Conservation (phyloP, 352 stramenopile species). For the Aphanomyces invadans region DNA sequence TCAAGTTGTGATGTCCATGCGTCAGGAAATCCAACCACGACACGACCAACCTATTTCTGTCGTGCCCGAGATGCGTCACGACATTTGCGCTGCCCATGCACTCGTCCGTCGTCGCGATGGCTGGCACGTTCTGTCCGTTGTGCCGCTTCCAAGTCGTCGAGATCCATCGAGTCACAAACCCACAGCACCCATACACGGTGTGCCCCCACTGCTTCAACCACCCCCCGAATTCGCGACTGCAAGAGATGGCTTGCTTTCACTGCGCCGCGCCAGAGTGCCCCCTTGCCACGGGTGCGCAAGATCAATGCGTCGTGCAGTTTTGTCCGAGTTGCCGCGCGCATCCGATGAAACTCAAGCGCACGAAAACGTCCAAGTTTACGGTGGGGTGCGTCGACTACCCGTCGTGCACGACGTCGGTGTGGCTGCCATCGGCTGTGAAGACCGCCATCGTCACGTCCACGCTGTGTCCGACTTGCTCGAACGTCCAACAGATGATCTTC, state of each 20-base stretch:
- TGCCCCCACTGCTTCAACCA: conserved; percentile 34
- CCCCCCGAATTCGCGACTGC: conserved; percentile 19
- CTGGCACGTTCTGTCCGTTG: conserved; percentile 25
- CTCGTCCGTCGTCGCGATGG: conserved; percentile 2
- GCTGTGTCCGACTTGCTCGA: conserved; percentile 8
- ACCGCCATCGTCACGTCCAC: not conserved
- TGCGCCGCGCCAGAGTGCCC: conserved; percentile 21
- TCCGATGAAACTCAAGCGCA: conserved; percentile 20
- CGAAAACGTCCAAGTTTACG: conserved; percentile 16
- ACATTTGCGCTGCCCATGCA: conserved; percentile 26
- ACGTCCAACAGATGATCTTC: conserved; percentile 10
- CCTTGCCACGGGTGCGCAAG: conserved; percentile 13
- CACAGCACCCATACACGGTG: conserved; percentile 14
- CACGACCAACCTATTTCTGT: conserved; percentile 12
- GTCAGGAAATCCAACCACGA: conserved; percentile 18
- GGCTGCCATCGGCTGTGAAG: conserved; percentile 8
- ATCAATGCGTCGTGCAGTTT: conserved; percentile 15
- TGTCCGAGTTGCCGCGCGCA: conserved; percentile 1
- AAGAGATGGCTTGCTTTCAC: conserved; percentile 26
- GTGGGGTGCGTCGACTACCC: conserved; percentile 19
- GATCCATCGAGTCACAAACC: conserved; percentile 12
- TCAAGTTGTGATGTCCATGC: too few relatives aligned
- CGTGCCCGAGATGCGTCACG: conserved; percentile 26
- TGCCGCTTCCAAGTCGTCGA: conserved; percentile 32
- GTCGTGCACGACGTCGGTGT: conserved; percentile 8